Percentiles rank a stretch among this genome's conserved stretches.
Conservation (phyloP, 2,329 filamentous ascomycete genomes). For the Coccinonectria pachysandricola region DNA sequence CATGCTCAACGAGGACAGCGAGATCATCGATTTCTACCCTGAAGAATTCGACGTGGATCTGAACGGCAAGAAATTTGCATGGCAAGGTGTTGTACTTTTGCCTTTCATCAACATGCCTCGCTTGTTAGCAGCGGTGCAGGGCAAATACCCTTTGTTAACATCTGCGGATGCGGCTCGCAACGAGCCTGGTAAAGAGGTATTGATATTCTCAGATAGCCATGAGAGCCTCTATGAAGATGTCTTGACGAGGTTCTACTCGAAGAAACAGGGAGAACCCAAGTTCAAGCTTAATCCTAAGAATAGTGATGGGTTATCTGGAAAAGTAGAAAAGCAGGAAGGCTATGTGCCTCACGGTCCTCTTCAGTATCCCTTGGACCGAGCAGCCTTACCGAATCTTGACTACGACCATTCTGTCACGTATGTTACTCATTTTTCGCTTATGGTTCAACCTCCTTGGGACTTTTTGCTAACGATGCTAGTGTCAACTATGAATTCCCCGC, state of each 20-base stretch:
- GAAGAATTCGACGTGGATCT: conserved; percentile 87
- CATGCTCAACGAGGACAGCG: conserved; percentile 79
- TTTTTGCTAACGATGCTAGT: conserved; percentile 35
- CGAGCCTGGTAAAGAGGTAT: conserved; percentile 64
- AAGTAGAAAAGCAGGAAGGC: conserved; percentile 67
- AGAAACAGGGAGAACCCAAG: conserved; percentile 59
- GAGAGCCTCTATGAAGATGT: conserved; percentile 74
- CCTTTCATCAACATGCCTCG: conserved; percentile 94
- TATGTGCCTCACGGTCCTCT: conserved; percentile 79
- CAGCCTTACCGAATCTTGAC: conserved; percentile 65
- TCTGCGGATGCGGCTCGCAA: conserved; percentile 73
- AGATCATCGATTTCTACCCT: conserved; percentile 96
- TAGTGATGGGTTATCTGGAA: conserved; percentile 71
- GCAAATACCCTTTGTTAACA: conserved; percentile 70
- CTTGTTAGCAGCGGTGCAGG: conserved; percentile 69
- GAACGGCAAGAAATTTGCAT: conserved; percentile 97
- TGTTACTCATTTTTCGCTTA: conserved; percentile 22
- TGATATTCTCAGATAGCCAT: conserved; percentile 77
- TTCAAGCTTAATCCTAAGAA: conserved; percentile 64
- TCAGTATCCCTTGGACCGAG: conserved; percentile 64
- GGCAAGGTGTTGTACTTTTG: conserved; percentile 88
- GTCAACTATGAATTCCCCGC: conserved; percentile 79
- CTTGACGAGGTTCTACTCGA: conserved; percentile 79
- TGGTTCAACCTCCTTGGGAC: background rate
- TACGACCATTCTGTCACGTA: conserved; percentile 81